These are phyloP conservation scores for Aspergillus hancockii DNA, from an alignment of 495 filamentous ascomycete species.

Conservation along the genomic window DNA sequence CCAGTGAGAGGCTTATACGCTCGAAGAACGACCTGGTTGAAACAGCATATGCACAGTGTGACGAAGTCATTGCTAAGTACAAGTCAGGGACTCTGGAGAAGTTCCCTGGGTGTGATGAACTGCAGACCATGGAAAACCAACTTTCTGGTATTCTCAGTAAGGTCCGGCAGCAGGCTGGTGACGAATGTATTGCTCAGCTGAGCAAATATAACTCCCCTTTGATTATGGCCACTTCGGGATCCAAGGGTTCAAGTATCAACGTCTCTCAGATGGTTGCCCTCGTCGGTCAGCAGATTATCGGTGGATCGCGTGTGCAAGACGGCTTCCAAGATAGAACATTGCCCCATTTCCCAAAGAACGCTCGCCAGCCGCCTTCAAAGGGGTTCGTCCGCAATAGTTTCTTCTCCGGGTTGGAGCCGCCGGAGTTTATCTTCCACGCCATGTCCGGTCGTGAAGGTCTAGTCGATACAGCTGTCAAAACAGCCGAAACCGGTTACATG, in stretches of 20 bases:
- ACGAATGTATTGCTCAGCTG: conserved; percentile 85
- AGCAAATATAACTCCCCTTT: conserved; percentile 91
- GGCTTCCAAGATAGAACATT: conserved; percentile 94
- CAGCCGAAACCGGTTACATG: conserved; percentile 99
- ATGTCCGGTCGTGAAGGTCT: conserved; percentile 98
- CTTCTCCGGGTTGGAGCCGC: conserved; percentile 86
- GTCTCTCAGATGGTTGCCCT: conserved; percentile 98
- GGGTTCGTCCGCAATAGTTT: conserved; percentile 98
- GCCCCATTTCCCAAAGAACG: conserved; percentile 93
- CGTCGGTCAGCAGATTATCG: conserved; percentile 97
- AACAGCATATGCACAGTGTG: conserved; percentile 77
- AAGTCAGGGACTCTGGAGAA: conserved; percentile 77
- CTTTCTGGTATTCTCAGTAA: conserved; percentile 89
- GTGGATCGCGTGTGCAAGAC: conserved; percentile 87
- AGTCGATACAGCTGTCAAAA: conserved; percentile 99
- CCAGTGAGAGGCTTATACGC: conserved; percentile 62
- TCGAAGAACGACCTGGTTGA: conserved; percentile 76
- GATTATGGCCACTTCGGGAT: conserved; percentile 96
- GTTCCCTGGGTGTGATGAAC: conserved; percentile 82
- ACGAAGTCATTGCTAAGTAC: conserved; percentile 80
- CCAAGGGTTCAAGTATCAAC: conserved; percentile 95
- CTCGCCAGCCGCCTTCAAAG: conserved; percentile 86
- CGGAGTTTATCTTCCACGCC: conserved; percentile 96
- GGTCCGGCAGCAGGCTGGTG: conserved; percentile 86
- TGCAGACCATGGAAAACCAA: conserved; percentile 86